These are phyloP conservation scores for Angophora floribunda DNA, from an alignment of 345 rosid genomes.

Conservation along the genomic window DNA sequence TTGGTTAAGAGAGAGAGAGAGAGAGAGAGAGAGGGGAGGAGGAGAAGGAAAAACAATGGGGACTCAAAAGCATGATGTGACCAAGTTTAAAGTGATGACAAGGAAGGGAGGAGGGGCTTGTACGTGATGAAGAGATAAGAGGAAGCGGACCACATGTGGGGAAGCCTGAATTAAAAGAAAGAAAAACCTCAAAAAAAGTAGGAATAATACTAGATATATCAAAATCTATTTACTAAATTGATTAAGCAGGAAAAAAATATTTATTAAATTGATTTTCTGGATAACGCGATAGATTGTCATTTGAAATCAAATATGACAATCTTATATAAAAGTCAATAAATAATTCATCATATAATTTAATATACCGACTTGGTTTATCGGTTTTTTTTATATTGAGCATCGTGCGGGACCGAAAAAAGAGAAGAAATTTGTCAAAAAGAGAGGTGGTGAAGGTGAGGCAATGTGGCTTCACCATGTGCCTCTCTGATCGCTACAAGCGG, in stretches of 20 bases:
- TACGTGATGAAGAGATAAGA: neutral
- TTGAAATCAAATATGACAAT: neutral
- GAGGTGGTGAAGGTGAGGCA: neutral
- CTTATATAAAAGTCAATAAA: neutral
- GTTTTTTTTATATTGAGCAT: neutral
- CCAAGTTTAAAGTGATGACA: slow-evolving; percentile 32
- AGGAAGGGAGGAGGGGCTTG: neutral
- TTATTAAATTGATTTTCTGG: neutral
- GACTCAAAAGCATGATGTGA: slow-evolving; percentile 8
- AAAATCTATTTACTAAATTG: neutral
- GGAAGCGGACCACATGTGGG: neutral
- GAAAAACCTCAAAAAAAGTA: neutral
- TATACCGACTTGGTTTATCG: neutral
- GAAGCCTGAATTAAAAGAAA: neutral
- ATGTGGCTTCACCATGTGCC: slow-evolving; percentile 48
- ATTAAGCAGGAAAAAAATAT: neutral
- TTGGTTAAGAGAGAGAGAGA: slow-evolving; percentile 5
- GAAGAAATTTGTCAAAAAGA: neutral
- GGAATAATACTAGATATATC: neutral
- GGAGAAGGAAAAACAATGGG: neutral
- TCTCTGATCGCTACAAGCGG: slow-evolving; percentile 30
- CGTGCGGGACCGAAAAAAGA: neutral
- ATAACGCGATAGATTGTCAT: neutral
- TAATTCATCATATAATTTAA: neutral
- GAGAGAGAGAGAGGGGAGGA: neutral